Percentiles rank a stretch among this genome's conserved stretches.
phyloP scores from a whole-genome alignment of 768 basidiomycete species.

The Podaxis sp. region DNA sequence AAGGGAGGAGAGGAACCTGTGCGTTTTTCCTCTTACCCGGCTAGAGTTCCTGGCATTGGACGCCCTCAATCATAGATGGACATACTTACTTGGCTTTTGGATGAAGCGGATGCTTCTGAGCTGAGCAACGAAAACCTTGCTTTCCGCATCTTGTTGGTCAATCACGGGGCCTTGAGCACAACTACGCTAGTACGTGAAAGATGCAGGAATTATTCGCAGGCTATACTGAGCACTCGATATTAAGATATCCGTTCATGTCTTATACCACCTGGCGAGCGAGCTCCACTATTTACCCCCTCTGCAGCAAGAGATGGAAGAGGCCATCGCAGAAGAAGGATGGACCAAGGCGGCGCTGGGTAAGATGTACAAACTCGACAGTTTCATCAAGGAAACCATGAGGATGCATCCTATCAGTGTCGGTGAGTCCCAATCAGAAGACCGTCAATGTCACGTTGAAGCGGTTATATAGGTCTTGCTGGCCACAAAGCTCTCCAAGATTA shows the following conservation, averaged over 20 bases:
- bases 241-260: constrained; percentile 16
- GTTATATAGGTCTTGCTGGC: constrained; percentile 21
- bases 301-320: constrained; percentile 42
- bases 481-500: constrained; percentile 38
- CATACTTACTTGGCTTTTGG: constrained; percentile 49
- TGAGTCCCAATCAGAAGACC: not conserved
- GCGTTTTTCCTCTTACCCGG: not conserved
- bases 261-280: constrained; percentile 36
- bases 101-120: constrained; percentile 33
- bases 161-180: constrained; percentile 46
- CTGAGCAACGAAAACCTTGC: constrained; percentile 28
- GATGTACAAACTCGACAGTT: constrained; percentile 16
- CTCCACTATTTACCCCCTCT: constrained; percentile 34
- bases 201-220: not conserved
- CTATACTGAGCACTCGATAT: not conserved
- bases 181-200: constrained; percentile 37
- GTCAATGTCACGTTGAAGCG: not conserved
- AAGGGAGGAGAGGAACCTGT: not conserved
- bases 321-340: constrained; percentile 37
- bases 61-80: constrained; percentile 36
- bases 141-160: constrained; percentile 34
- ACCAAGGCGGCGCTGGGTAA: constrained; percentile 15
- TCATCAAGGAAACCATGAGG: constrained; percentile 20
- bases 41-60: too few species aligned
- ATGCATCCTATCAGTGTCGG: constrained; percentile 13